A percentile compares a stretch with the other conserved stretches of the same genome.
These are phyloP conservation scores for Tetratostichococcus sp. DNA, from an alignment of 139 green algal species.

Conservation along the genomic window DNA sequence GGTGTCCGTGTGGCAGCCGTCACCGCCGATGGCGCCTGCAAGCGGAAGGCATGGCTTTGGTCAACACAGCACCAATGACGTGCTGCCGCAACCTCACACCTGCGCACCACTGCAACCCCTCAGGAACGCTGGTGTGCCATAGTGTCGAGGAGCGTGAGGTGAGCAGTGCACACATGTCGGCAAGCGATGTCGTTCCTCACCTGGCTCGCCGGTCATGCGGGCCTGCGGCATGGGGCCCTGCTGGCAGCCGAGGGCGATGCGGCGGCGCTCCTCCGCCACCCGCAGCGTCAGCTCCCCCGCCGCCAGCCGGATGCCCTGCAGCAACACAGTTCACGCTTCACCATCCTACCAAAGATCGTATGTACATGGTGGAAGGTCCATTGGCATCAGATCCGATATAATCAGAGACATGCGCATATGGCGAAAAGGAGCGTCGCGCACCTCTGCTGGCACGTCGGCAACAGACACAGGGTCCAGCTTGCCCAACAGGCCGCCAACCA, in stretches of 20 bases:
- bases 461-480: slow-evolving; percentile 23
- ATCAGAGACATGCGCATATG: too few relatives aligned
- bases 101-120: too few relatives aligned
- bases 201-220: slow-evolving; percentile 18
- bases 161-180: too few relatives aligned
- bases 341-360: background rate
- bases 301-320: slow-evolving; percentile 35
- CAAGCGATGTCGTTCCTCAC: too few relatives aligned
- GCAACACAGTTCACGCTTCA: background rate
- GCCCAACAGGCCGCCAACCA: background rate
- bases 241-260: slow-evolving; percentile 7
- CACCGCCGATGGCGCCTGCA: slow-evolving; percentile 24
- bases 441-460: slow-evolving; percentile 14
- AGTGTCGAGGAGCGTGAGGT: too few relatives aligned
- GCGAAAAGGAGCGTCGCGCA: background rate
- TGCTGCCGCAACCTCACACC: too few relatives aligned
- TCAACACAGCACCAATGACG: too few relatives aligned
- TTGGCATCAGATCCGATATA: too few relatives aligned
- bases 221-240: background rate
- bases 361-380: too few relatives aligned
- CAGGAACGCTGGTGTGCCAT: too few relatives aligned
- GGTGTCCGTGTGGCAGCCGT: slow-evolving; percentile 48
- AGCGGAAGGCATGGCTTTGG: too few relatives aligned
- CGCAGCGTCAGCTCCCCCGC: slow-evolving; percentile 56
- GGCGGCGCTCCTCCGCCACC: slow-evolving; percentile 43